These are phyloP conservation scores for Teratosphaeria viscida DNA, from an alignment of 2,329 filamentous ascomycete genomes.

Conservation along the genomic window DNA sequence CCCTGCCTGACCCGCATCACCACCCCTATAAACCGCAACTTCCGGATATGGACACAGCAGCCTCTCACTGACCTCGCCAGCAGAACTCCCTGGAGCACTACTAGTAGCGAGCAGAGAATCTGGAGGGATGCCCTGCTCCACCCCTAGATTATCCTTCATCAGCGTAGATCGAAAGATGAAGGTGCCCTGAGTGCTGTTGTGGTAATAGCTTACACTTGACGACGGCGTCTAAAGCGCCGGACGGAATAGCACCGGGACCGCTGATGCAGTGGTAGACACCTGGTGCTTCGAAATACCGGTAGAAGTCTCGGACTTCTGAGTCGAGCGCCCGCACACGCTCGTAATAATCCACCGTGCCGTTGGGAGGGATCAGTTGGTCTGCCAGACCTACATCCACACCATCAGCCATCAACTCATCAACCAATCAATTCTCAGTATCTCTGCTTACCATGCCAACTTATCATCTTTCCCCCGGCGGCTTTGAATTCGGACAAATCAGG, in stretches of 20 bases:
- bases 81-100: neutral
- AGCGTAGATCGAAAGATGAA: neutral
- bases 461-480: slow-evolving; percentile 30
- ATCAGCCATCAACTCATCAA: neutral
- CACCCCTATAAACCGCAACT: slow-evolving; percentile 11
- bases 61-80: neutral
- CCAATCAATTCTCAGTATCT: neutral
- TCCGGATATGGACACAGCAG: slow-evolving; percentile 13
- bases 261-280: slow-evolving; percentile 30
- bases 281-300: slow-evolving; percentile 30
- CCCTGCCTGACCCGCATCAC: slow-evolving; percentile 5
- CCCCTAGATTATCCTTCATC: slow-evolving; percentile 9
- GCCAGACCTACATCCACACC: slow-evolving; percentile 16
- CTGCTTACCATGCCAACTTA: slow-evolving; percentile 31
- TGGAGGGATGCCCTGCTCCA: slow-evolving; percentile 21
- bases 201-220: slow-evolving; percentile 7
- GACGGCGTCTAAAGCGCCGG: slow-evolving; percentile 9
- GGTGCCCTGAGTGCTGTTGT: no score
- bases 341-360: slow-evolving; percentile 30
- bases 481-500: slow-evolving; percentile 30
- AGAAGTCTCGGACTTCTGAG: slow-evolving; percentile 23
- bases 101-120: slow-evolving; percentile 11
- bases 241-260: slow-evolving; percentile 20
- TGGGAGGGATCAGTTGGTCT: slow-evolving; percentile 29
- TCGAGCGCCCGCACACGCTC: slow-evolving; percentile 21